phyloP scores from a whole-genome alignment of 768 basidiomycete species.

The Aureoboletus auriporus region DNA sequence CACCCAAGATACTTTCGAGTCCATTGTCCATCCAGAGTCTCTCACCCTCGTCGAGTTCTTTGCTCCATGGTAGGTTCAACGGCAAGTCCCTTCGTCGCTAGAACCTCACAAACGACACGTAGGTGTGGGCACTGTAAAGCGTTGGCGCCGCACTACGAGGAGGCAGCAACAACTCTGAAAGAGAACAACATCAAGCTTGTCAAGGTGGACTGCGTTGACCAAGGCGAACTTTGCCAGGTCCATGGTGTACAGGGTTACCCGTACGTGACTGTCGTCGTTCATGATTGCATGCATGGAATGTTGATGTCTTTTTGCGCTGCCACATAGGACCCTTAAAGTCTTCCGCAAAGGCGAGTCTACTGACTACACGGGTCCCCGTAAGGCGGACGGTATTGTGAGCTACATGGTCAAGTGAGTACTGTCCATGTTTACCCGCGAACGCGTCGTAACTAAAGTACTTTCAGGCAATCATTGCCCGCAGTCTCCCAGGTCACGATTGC shows the following conservation, averaged over 20 bases:
- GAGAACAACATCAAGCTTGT: slow-evolving; percentile 86
- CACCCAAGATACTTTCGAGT: slow-evolving; percentile 64
- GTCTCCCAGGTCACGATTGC: slow-evolving; percentile 75
- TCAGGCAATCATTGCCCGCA: slow-evolving; percentile 89
- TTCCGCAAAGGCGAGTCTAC: slow-evolving; percentile 78
- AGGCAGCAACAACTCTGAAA: slow-evolving; percentile 91
- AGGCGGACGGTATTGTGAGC: slow-evolving; percentile 92
- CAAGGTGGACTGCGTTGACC: slow-evolving; percentile 95
- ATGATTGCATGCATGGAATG: background rate
- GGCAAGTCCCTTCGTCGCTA: background rate
- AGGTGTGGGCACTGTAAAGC: slow-evolving; percentile 98
- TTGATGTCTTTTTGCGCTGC: background rate
- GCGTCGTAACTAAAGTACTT: slow-evolving; percentile 7
- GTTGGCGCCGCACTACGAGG: slow-evolving; percentile 89
- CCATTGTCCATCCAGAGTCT: slow-evolving; percentile 58
- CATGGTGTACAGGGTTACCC: slow-evolving; percentile 94
- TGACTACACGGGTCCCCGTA: slow-evolving; percentile 86
- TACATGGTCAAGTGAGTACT: slow-evolving; percentile 90
- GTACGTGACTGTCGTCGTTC: slow-evolving; percentile 42
- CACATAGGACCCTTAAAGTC: slow-evolving; percentile 70
- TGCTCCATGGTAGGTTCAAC: slow-evolving; percentile 63
- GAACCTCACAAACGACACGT: background rate
- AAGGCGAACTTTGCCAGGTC: slow-evolving; percentile 85
- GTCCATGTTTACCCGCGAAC: background rate
- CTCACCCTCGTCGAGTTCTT: slow-evolving; percentile 95